A percentile compares a stretch with the other conserved stretches of the same genome.
These are phyloP conservation scores for Schizosaccharomyces octosporus DNA, from an alignment of 805 yeast species.

Conservation along the genomic window DNA sequence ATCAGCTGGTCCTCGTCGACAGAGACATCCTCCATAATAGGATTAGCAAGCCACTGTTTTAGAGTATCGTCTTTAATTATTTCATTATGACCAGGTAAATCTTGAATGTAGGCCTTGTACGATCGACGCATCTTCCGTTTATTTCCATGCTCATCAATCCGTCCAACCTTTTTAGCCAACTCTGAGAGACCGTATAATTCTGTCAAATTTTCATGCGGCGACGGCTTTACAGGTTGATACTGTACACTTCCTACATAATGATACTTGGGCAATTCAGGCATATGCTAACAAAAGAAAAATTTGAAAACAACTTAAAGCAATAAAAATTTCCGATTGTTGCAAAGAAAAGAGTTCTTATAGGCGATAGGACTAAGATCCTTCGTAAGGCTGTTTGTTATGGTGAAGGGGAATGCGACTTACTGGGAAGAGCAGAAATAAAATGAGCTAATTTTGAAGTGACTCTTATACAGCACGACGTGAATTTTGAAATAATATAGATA, in stretches of 20 bases:
- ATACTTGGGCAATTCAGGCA: not conserved
- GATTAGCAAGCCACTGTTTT: not conserved
- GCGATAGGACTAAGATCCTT: too few relatives aligned
- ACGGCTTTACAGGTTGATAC: not conserved
- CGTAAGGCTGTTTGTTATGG: too few relatives aligned
- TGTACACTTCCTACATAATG: not conserved
- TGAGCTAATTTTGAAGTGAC: too few relatives aligned
- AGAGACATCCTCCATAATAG: not conserved
- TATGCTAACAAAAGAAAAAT: not conserved
- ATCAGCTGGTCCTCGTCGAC: not conserved
- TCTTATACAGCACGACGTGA: too few relatives aligned
- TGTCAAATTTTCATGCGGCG: not conserved
- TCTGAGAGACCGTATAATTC: not conserved
- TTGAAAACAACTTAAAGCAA: not conserved
- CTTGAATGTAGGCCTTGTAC: constrained; percentile 1
- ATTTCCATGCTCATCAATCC: constrained; percentile 1
- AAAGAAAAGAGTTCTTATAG: not conserved
- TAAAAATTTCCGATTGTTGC: not conserved
- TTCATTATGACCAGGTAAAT: not conserved
- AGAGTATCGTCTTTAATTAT: not conserved
- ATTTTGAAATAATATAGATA: too few relatives aligned
- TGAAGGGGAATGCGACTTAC: too few relatives aligned
- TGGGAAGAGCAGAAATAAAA: too few relatives aligned
- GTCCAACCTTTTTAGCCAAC: not conserved
- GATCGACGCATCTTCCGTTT: constrained; percentile 2